Evolutionary conservation across 2,329 filamentous ascomycete species (phyloP).

Genomic region (Hypoxylon sp.): DNA sequence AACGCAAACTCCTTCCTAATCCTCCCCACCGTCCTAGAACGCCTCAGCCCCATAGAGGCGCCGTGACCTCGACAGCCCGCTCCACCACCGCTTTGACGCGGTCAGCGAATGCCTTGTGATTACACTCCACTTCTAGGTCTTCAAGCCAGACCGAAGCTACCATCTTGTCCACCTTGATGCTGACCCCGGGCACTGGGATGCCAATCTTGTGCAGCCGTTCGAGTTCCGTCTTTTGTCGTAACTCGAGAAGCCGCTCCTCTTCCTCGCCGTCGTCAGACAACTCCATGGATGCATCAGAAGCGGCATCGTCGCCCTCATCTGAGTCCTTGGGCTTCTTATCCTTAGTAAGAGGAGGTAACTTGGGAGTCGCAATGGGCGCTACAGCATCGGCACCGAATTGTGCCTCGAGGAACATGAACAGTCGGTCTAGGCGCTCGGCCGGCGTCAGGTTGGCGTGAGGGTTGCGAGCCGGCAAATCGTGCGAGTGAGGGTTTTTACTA

Average conservation of each 20-base stretch:
- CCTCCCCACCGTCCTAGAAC: not conserved
- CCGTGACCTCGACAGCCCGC: constrained; percentile 85
- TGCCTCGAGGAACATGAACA: constrained; percentile 95
- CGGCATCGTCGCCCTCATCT: constrained; percentile 45
- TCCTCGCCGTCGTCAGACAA: constrained; percentile 49
- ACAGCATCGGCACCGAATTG: constrained; percentile 91
- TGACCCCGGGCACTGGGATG: constrained; percentile 88
- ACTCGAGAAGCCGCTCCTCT: constrained; percentile 56
- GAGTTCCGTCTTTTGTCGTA: constrained; percentile 72
- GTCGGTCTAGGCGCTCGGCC: constrained; percentile 79
- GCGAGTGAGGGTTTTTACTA: constrained; percentile 62
- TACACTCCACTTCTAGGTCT: constrained; percentile 87
- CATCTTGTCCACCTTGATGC: constrained; percentile 87
- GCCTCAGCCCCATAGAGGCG: constrained; percentile 71
- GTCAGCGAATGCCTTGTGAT: constrained; percentile 79
- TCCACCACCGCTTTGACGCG: constrained; percentile 90
- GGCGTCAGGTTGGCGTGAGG: constrained; percentile 76
- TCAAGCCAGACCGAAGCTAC: constrained; percentile 91
- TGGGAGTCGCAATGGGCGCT: constrained; percentile 73
- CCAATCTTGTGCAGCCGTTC: constrained; percentile 82
- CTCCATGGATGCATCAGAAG: constrained; percentile 49
- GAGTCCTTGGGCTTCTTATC: constrained; percentile 46
- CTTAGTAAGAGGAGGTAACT: constrained; percentile 55
- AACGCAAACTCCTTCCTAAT: not conserved
- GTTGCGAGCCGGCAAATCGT: constrained; percentile 65